Base-by-base conservation (phyloP, 306 rosid genomes). In the Purshia tridentata region DNA sequence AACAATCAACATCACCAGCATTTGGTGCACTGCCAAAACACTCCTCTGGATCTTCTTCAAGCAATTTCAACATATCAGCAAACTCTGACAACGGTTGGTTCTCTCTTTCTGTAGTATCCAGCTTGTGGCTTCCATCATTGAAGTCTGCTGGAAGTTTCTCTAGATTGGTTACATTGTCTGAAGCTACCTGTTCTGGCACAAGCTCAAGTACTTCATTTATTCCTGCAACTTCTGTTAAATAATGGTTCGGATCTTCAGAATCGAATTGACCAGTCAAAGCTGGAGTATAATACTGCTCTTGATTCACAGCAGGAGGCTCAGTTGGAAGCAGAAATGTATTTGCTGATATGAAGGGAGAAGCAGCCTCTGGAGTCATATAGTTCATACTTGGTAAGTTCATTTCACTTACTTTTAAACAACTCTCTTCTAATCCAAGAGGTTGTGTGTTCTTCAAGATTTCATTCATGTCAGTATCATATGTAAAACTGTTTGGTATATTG, bases 41-140 rank as follows among this genome's bases (percentile, higher is more conserved):
- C 10, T 47, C 64, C 9, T 64, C 80, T 4, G 47, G 78, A 40
- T 81, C 78, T 54, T 79, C 85, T 67, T 77, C 79, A 29, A 80
- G 81, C 61, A 56, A 44, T 46, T 68, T 68, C 51, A 76, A 65
- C 37, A 76, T 6, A 37, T 75, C 60, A 63, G 51, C 73, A 9
- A 44, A 57, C 56, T 72, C 84, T n/a, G 10, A 44, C 20, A 44
- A 49, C 48, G 80, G 45, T 77, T 74, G 77, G 41, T 54, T 70
- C 64, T 39, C 68, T 59, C 73, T 37, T 6, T 12, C 64, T 12
- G 18, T 44, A 59, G 78, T 40, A 42, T 48, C 80, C 53, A 65
- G 9, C 23, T 72, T 29, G 72, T 77, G 78, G 22, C 19, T 60
- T 64, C 76, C 81, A 54, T 13, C 10, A 9, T 56, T 66, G 74